Evolutionary conservation across 441 rosid genomes (phyloP).

Genomic region (Arabidopsis lyrata): DNA sequence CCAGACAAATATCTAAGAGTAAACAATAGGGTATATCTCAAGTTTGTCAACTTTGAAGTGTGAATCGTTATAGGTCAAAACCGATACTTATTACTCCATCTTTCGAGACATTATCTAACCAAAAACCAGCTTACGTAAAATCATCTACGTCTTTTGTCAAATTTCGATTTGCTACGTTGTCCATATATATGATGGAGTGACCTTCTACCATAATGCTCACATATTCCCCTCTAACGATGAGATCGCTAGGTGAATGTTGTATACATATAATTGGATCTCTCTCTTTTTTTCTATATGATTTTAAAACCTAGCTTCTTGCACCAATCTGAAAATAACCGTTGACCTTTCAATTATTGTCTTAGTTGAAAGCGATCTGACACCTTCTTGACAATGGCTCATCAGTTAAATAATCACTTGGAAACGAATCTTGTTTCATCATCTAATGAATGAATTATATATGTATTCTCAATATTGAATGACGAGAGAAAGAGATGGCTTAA

Average conservation of each 20-base stretch:
- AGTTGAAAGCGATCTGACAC: constrained; percentile 30
- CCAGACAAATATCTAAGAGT: background rate
- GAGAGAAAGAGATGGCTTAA: constrained; percentile 17
- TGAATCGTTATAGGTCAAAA: background rate
- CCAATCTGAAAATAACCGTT: constrained; percentile 17
- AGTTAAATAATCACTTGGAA: constrained; percentile 13
- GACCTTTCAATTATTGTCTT: constrained; percentile 25
- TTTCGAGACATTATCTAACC: background rate
- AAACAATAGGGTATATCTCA: background rate
- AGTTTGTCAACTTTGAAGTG: constrained; percentile 1
- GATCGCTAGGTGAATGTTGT: constrained; percentile 4
- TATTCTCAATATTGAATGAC: background rate
- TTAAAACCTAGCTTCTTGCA: constrained; percentile 8
- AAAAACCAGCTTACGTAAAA: background rate
- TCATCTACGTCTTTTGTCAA: constrained; percentile 8
- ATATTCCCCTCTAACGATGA: constrained; percentile 17
- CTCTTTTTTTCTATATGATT: background rate
- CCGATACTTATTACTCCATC: background rate
- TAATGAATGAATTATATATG: background rate
- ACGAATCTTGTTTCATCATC: constrained; percentile 32
- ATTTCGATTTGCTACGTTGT: constrained; percentile 18
- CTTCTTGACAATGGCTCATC: constrained; percentile 13
- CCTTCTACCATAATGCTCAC: constrained; percentile 25
- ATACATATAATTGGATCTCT: constrained; percentile 14
- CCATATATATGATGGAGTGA: constrained; percentile 19